Percentiles rank a stretch among this genome's conserved stretches.
These are phyloP conservation scores for Linnemannia exigua DNA, from an alignment of 192 early-diverging fungal genomes.

Conservation along the genomic window DNA sequence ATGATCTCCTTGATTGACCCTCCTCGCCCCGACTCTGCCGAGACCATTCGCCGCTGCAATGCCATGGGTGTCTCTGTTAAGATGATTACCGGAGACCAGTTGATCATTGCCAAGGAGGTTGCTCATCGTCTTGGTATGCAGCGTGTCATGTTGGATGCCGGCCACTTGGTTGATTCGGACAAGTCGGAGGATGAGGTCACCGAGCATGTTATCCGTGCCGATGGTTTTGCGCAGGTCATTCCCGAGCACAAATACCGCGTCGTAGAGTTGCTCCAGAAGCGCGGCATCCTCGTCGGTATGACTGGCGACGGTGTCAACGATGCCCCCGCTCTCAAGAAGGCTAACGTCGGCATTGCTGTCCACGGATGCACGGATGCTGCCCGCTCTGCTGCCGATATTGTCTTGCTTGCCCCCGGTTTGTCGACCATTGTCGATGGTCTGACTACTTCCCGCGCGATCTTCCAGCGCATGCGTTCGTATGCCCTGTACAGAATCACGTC, in stretches of 20 bases:
- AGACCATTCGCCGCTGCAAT: conserved; percentile 85
- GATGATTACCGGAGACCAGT: conserved; percentile 94
- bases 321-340: conserved; percentile 98
- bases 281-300: conserved; percentile 91
- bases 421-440: conserved; percentile 91
- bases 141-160: conserved; percentile 88
- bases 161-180: conserved; percentile 83
- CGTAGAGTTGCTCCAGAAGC: conserved; percentile 94
- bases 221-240: conserved; percentile 98
- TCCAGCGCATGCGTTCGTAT: conserved; percentile 92
- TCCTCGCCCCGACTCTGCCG: conserved; percentile 84
- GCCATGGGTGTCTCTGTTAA: conserved; percentile 87
- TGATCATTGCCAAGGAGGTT: conserved; percentile 90
- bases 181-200: conserved; percentile 87
- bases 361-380: conserved; percentile 97
- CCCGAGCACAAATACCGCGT: conserved; percentile 99
- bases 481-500: conserved; percentile 92
- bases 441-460: conserved; percentile 86
- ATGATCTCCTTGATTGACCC: conserved; percentile 90
- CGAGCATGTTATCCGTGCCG: conserved; percentile 86
- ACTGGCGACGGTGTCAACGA: conserved; percentile 99
- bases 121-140: conserved; percentile 90
- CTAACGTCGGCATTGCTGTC: conserved; percentile 97
- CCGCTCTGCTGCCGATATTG: conserved; percentile 95
- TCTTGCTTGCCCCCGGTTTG: conserved; percentile 87